These are phyloP conservation scores for Thelephora terrestris DNA, from an alignment of 1,284 basidiomycete genomes.

Conservation along the genomic window DNA sequence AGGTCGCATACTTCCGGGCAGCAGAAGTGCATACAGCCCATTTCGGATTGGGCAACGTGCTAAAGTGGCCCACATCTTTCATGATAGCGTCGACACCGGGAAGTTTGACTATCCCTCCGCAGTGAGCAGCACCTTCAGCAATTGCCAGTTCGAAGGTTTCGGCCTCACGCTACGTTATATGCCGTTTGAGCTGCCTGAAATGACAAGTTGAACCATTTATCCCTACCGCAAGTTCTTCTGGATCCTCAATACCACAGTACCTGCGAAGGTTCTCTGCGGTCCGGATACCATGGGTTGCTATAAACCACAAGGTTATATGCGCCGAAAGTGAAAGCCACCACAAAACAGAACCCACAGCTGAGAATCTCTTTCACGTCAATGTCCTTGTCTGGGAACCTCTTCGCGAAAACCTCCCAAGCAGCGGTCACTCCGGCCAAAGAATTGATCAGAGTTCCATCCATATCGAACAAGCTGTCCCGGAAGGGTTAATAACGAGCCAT, in stretches of 20 bases:
- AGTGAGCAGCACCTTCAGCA: constrained; percentile 28
- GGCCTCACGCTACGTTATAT: constrained; percentile 42
- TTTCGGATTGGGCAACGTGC: constrained; percentile 38
- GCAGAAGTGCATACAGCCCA: constrained; percentile 68
- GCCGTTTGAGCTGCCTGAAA: background rate
- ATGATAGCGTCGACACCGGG: constrained; percentile 51
- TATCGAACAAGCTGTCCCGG: constrained; percentile 53
- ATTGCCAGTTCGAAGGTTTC: constrained; percentile 61
- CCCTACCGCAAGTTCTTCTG: constrained; percentile 54
- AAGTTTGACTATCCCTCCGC: constrained; percentile 52
- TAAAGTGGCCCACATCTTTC: constrained; percentile 30
- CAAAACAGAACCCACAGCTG: constrained; percentile 35
- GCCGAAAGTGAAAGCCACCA: constrained; percentile 1
- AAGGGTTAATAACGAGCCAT: constrained; percentile 7
- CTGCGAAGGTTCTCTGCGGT: constrained; percentile 70
- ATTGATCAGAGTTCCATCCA: constrained; percentile 73
- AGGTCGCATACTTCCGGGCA: constrained; percentile 46
- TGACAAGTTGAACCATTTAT: background rate
- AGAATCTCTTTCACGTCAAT: constrained; percentile 40
- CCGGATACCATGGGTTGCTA: constrained; percentile 73
- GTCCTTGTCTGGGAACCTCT: constrained; percentile 54
- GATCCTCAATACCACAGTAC: constrained; percentile 62
- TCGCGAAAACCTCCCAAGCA: constrained; percentile 59
- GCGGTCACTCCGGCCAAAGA: constrained; percentile 65
- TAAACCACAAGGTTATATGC: background rate